Evolutionary conservation across 345 rosid species (phyloP).

Genomic region (Xanthoceras sorbifolium): DNA sequence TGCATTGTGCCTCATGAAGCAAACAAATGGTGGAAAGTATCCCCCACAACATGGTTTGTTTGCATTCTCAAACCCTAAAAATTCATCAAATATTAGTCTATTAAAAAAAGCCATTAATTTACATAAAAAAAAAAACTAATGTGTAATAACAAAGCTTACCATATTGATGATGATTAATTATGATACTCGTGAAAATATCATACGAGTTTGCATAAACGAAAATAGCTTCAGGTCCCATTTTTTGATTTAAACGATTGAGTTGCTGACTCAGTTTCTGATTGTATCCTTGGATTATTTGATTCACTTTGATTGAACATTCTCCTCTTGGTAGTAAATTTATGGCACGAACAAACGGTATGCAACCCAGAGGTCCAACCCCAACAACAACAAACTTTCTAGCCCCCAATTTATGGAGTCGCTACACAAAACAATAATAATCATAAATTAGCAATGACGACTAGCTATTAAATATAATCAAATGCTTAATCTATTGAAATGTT

Average conservation of each 20-base stretch:
- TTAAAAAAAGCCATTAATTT: no score
- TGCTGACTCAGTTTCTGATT: slow-evolving; percentile 41
- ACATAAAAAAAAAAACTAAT: no score
- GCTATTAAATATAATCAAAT: neutral
- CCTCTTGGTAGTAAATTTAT: slow-evolving; percentile 37
- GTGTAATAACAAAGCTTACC: slow-evolving; percentile 40
- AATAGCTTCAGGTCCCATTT: slow-evolving; percentile 35
- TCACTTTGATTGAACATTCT: slow-evolving; percentile 49
- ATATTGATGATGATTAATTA: slow-evolving; percentile 38
- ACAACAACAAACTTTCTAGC: slow-evolving; percentile 51
- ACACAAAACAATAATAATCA: neutral
- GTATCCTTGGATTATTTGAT: slow-evolving; percentile 42
- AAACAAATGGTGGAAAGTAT: slow-evolving; percentile 54
- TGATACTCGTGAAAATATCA: slow-evolving; percentile 39
- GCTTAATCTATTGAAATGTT: no score
- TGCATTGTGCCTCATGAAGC: slow-evolving; percentile 30
- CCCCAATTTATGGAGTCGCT: slow-evolving; percentile 52
- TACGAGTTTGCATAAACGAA: slow-evolving; percentile 54
- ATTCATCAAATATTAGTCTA: no score
- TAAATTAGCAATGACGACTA: no score
- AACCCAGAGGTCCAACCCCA: slow-evolving; percentile 68
- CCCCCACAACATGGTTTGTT: slow-evolving; percentile 53
- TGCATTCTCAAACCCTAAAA: slow-evolving; percentile 49
- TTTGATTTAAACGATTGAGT: slow-evolving; percentile 32
- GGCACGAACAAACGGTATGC: slow-evolving; percentile 64